Conservation (phyloP, 2,329 filamentous ascomycete species). For the Raffaelea albimanens region DNA sequence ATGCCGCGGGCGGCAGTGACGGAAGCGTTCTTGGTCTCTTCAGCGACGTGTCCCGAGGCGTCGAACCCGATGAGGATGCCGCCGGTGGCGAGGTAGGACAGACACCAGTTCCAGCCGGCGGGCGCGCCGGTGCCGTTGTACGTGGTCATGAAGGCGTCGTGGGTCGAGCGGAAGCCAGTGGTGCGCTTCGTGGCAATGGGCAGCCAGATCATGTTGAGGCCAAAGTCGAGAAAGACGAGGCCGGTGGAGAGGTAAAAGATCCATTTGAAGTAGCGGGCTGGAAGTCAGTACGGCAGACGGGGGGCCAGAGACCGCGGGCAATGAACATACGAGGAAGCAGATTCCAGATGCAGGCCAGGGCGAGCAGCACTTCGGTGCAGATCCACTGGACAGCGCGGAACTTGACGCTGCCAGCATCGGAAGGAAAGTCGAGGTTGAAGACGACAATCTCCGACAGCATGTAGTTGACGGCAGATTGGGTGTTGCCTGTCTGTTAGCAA, state of each 20-base stretch:
- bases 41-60: slow-evolving; percentile 11
- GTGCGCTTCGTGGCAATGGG: slow-evolving; percentile 7
- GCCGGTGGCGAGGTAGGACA: slow-evolving; percentile 9
- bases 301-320: not conserved
- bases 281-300: not conserved
- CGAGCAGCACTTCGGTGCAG: slow-evolving; percentile 10
- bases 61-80: slow-evolving; percentile 11
- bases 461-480: slow-evolving; percentile 10
- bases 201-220: slow-evolving; percentile 11
- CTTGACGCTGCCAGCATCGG: slow-evolving; percentile 3
- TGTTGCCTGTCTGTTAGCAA: slow-evolving; percentile 3
- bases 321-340: slow-evolving; percentile 6
- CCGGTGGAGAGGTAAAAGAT: slow-evolving; percentile 8
- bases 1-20: slow-evolving; percentile 8
- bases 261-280: slow-evolving; percentile 6
- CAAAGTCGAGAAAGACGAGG: slow-evolving; percentile 9
- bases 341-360: slow-evolving; percentile 6
- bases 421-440: slow-evolving; percentile 7
- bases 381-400: slow-evolving; percentile 11
- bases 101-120: slow-evolving; percentile 11
- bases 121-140: slow-evolving; percentile 11
- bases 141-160: slow-evolving; percentile 11
- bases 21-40: slow-evolving; percentile 10
- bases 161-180: slow-evolving; percentile 7
- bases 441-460: slow-evolving; percentile 8